Conservation (phyloP, 2,329 filamentous ascomycete species). For the Curvularia sp. region DNA sequence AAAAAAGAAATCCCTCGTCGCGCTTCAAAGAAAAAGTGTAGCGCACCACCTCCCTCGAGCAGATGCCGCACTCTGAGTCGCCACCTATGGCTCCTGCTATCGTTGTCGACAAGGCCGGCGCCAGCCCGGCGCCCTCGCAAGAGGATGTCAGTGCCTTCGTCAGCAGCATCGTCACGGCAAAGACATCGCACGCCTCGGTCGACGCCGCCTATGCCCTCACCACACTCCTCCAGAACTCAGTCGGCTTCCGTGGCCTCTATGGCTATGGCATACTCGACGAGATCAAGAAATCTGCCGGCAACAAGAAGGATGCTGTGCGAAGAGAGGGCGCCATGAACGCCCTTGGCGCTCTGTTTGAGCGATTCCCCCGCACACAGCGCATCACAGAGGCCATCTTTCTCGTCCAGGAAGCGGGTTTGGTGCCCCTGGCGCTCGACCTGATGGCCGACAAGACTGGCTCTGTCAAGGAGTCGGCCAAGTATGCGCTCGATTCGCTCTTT, state of each 20-base stretch:
- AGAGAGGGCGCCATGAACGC: conserved; percentile 95
- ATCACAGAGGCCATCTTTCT: conserved; percentile 83
- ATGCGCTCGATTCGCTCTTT: conserved; percentile 90
- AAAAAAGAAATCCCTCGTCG: conserved; percentile 32
- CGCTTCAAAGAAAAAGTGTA: conserved; percentile 10
- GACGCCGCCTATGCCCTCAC: conserved; percentile 71
- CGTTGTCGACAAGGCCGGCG: conserved; percentile 55
- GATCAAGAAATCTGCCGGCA: conserved; percentile 78
- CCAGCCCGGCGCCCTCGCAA: conserved; percentile 53
- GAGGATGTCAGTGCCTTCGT: conserved; percentile 56
- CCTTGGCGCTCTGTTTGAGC: conserved; percentile 90
- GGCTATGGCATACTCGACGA: conserved; percentile 68
- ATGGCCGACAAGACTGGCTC: conserved; percentile 89
- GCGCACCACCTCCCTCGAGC: conserved; percentile 23
- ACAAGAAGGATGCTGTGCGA: conserved; percentile 89
- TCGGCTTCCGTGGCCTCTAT: conserved; percentile 68
- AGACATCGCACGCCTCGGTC: conserved; percentile 63
- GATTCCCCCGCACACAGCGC: conserved; percentile 78
- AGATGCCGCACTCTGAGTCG: conserved; percentile 61
- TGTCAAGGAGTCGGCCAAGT: conserved; percentile 90
- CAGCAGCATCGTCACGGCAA: conserved; percentile 56
- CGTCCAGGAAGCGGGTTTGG: conserved; percentile 77
- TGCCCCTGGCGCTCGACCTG: conserved; percentile 78
- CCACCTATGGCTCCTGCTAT: conserved; percentile 58
- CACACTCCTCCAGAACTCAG: conserved; percentile 69